Percentiles rank a stretch among this genome's conserved stretches.
phyloP scores from a whole-genome alignment of 345 rosid species.

The Clausena lansium region DNA sequence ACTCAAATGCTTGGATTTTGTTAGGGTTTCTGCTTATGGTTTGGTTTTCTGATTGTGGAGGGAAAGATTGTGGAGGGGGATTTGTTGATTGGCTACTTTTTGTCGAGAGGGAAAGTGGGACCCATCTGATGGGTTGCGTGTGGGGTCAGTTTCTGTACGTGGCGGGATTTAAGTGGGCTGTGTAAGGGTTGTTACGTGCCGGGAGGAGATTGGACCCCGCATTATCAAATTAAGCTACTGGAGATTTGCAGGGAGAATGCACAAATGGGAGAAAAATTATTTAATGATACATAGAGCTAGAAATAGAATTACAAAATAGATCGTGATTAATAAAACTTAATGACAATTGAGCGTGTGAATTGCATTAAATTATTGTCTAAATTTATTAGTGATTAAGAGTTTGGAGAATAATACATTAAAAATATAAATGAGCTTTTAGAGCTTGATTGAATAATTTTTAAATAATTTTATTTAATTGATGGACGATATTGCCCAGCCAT shows the following conservation, averaged over 20 bases:
- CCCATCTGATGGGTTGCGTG: not conserved
- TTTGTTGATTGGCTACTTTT: not conserved
- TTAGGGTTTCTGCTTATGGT: not conserved
- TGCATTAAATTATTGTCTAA: too few species aligned
- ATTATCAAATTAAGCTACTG: not conserved
- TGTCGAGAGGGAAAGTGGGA: not conserved
- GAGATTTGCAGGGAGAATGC: not conserved
- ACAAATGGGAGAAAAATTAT: not conserved
- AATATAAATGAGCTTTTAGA: too few species aligned
- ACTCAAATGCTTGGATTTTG: not conserved
- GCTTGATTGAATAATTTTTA: accelerated
- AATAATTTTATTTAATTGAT: too few species aligned
- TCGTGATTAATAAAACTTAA: too few species aligned
- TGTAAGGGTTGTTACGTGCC: not conserved
- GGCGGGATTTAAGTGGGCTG: not conserved
- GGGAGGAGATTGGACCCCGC: not conserved
- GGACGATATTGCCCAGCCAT: too few species aligned
- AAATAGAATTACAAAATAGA: not conserved
- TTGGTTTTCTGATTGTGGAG: not conserved
- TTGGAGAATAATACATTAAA: too few species aligned
- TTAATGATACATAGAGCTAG: not conserved
- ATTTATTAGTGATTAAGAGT: too few species aligned
- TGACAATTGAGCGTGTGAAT: not conserved
- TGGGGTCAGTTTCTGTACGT: not conserved
- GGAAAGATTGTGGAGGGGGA: not conserved